These are phyloP conservation scores for Alternaria sp. DNA, from an alignment of 2,329 filamentous ascomycete species.

Conservation along the genomic window DNA sequence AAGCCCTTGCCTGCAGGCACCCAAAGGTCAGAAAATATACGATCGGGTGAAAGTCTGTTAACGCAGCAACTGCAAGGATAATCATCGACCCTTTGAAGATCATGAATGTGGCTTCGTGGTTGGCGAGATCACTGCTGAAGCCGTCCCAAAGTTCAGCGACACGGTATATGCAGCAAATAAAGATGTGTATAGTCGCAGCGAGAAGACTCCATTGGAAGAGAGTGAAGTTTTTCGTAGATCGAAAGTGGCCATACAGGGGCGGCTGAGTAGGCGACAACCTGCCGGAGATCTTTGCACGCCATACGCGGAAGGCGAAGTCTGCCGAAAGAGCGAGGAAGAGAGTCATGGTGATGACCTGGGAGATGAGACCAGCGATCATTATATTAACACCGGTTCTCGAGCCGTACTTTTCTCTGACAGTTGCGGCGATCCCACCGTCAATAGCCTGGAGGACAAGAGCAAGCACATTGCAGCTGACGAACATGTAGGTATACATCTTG, in stretches of 20 bases:
- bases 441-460: constrained; percentile 66
- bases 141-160: constrained; percentile 58
- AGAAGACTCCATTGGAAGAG: constrained; percentile 46
- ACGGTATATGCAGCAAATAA: constrained; percentile 58
- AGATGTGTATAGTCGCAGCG: constrained; percentile 55
- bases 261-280: constrained; percentile 31
- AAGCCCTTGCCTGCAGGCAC: constrained; percentile 32
- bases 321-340: constrained; percentile 56
- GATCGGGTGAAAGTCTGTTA: constrained; percentile 59
- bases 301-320: constrained; percentile 45
- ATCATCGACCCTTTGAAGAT: constrained; percentile 63
- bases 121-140: constrained; percentile 55
- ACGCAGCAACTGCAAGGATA: constrained; percentile 53
- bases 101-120: constrained; percentile 59
- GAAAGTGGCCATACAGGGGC: constrained; percentile 33
- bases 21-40: constrained; percentile 30
- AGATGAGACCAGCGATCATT: constrained; percentile 64
- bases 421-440: constrained; percentile 65
- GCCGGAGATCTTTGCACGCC: constrained; percentile 28
- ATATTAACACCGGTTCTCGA: constrained; percentile 60
- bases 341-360: constrained; percentile 62
- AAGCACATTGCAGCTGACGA: constrained; percentile 64
- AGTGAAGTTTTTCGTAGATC: constrained; percentile 23
- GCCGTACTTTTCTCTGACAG: constrained; percentile 52
- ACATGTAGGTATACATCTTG: constrained; percentile 63